Evolutionary conservation across 2,329 filamentous ascomycete species (phyloP), one percentile per base, ranked within the genome.

Genomic region (Arachnomyces sp.): DNA sequence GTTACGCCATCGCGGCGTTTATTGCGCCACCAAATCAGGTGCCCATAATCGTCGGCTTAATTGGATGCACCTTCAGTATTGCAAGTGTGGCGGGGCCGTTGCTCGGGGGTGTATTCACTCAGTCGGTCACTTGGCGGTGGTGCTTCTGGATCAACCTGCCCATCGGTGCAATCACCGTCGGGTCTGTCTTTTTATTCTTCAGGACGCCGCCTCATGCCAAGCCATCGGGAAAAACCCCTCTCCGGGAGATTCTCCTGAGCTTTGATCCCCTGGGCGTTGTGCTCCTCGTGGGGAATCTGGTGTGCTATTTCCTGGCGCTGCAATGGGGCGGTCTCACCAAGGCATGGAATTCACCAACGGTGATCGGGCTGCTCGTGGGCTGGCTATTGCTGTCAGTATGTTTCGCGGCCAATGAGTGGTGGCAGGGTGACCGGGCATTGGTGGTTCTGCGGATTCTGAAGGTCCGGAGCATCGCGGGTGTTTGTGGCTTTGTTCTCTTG

Each of bases 21-120:
- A 36, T 40, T 17, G 43, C 41, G 1, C 36, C 36, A n/a, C 43
- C 43, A 33, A 28, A 29, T 5, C 36, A 39, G 28, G 17, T 43
- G 2, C 43, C 43, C 28, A 40, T 40, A 2, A 42, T 40, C 47
- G 70, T 77, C 39, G 73, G 72, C 0, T 51, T 75, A 2, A 65
- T 68, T 2, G 71, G 72, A 43, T 64, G 68, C 1, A 68, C 76
- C 31, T 78, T 73, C 73, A 73, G 72, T 0, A 46, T 77, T 8
- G 74, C 72, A 4, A 71, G 71, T 1, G 68, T 67, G 1, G 56
- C 70, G 12, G 74, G 74, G 0, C 74, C 74, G 0, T 54, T 77
- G 1, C 52, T 77, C 0, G 74, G 74, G 2, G 74, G 73, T 30
- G 61, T 64, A 1, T 73, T 76, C 45, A 59, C 63, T 1, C 51